phyloP scores from a whole-genome alignment of 1,284 basidiomycete genomes.

The Nidula niveotomentosa region DNA sequence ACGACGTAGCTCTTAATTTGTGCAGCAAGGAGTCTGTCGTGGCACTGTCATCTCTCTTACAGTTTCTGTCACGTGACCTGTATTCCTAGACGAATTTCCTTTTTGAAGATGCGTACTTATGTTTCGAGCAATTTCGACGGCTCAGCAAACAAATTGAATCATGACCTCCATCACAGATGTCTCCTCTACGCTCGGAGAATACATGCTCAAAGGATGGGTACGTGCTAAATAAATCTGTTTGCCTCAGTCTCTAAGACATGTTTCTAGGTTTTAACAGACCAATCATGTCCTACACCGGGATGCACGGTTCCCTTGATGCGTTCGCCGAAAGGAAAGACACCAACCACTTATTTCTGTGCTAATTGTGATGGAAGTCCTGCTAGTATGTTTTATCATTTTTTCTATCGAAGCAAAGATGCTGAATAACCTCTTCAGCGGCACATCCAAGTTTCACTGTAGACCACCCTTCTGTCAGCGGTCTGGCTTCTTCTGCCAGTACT shows the following conservation, averaged over 20 bases:
- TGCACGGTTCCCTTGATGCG: slow-evolving; percentile 70
- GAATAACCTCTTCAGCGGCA: no score
- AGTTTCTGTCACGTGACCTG: no score
- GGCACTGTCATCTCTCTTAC: no score
- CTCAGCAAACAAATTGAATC: slow-evolving; percentile 2
- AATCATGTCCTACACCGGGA: slow-evolving; percentile 49
- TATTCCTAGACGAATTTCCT: no score
- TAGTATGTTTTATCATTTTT: slow-evolving; percentile 20
- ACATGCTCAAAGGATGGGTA: slow-evolving; percentile 80
- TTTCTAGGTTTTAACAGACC: slow-evolving; percentile 64
- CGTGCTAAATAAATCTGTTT: slow-evolving; percentile 10
- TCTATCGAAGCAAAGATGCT: no score
- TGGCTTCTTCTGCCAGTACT: slow-evolving; percentile 29
- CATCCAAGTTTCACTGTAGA: no score
- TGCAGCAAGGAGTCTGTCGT: no score
- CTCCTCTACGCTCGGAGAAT: slow-evolving; percentile 61
- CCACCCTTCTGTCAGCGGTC: background rate
- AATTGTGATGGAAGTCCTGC: slow-evolving; percentile 49
- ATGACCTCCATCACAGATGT: slow-evolving; percentile 60
- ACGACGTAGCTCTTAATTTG: no score
- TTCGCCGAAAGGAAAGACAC: slow-evolving; percentile 53
- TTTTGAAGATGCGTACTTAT: no score
- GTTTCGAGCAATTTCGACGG: no score
- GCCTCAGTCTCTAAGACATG: background rate
- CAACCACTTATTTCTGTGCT: slow-evolving; percentile 55